Evolutionary conservation across 345 rosid genomes (phyloP).

Genomic region (Aquilaria sinensis): DNA sequence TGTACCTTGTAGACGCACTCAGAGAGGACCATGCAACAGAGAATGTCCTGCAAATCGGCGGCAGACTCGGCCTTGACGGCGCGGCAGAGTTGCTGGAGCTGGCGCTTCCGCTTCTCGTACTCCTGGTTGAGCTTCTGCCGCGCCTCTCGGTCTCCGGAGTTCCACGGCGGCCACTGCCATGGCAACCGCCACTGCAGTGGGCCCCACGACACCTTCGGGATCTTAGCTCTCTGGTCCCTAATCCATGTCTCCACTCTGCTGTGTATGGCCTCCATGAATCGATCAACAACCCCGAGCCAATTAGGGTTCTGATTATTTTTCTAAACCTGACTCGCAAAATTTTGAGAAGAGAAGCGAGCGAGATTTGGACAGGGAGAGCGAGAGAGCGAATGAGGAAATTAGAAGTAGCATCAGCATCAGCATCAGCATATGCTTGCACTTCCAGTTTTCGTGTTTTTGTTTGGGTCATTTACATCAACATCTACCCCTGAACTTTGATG

Average conservation of each 20-base stretch:
- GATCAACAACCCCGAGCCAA: too few relatives aligned
- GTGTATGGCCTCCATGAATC: constrained; percentile 57
- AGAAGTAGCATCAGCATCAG: too few relatives aligned
- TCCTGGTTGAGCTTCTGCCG: constrained; percentile 66
- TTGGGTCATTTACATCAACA: too few relatives aligned
- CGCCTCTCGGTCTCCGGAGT: constrained; percentile 35
- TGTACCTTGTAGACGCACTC: constrained; percentile 92
- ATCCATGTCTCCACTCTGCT: constrained; percentile 81
- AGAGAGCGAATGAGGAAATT: too few relatives aligned
- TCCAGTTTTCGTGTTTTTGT: too few relatives aligned
- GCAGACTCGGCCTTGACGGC: constrained; percentile 79
- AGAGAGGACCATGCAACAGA: constrained; percentile 95
- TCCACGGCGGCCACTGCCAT: constrained; percentile 95
- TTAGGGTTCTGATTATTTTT: too few relatives aligned
- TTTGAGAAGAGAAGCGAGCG: too few relatives aligned
- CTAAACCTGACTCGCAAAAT: too few relatives aligned
- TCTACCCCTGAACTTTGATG: too few relatives aligned
- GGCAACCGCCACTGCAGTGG: constrained; percentile 68
- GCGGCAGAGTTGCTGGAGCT: constrained; percentile 72
- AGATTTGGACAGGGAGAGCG: too few relatives aligned
- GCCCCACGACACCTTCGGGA: constrained; percentile 72
- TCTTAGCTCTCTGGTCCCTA: constrained; percentile 73
- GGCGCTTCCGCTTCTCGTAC: constrained; percentile 63
- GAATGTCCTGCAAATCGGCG: constrained; percentile 78
- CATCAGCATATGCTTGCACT: too few relatives aligned